phyloP scores from a whole-genome alignment of 2,329 filamentous ascomycete species.

The Fusarium virguliforme region DNA sequence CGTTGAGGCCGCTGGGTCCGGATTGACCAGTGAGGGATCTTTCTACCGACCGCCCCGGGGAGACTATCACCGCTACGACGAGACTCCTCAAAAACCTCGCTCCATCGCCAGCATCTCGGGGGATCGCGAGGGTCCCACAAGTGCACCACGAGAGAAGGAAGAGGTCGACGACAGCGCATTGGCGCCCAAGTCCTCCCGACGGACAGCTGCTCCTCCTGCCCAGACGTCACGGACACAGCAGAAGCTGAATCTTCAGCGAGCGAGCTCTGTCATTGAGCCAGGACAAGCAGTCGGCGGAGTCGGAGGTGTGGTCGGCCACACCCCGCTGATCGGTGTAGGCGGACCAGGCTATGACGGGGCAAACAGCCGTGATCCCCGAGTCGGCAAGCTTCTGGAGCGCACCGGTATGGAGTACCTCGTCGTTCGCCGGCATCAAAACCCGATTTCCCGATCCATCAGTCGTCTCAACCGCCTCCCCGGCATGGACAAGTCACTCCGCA shows the following conservation, averaged over 20 bases:
- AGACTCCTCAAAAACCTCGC: conserved; percentile 59
- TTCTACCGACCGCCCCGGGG: conserved; percentile 63
- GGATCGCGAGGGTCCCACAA: conserved; percentile 47
- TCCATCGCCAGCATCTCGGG: conserved; percentile 60
- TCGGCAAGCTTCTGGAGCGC: conserved; percentile 77
- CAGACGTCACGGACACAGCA: conserved; percentile 80
- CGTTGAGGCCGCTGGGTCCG: conserved; percentile 67
- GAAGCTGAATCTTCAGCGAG: conserved; percentile 82
- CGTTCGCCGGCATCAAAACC: conserved; percentile 80
- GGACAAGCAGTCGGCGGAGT: conserved; percentile 61
- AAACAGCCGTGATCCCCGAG: conserved; percentile 71
- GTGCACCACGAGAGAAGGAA: conserved; percentile 44
- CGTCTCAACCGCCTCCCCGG: conserved; percentile 65
- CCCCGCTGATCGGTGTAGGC: conserved; percentile 68
- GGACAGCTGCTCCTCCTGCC: conserved; percentile 61
- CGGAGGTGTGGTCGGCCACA: conserved; percentile 60
- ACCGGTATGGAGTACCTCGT: conserved; percentile 83
- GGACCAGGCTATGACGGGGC: conserved; percentile 69
- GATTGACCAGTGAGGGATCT: conserved; percentile 66
- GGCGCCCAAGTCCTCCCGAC: conserved; percentile 62
- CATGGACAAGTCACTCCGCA: conserved; percentile 66
- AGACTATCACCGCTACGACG: conserved; percentile 53
- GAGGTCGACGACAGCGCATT: conserved; percentile 64
- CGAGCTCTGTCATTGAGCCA: conserved; percentile 80
- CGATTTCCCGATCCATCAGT: conserved; percentile 74